Conservation (phyloP, 371 early-diverging fungal genomes). For the Encephalitozoon intestinalis region DNA sequence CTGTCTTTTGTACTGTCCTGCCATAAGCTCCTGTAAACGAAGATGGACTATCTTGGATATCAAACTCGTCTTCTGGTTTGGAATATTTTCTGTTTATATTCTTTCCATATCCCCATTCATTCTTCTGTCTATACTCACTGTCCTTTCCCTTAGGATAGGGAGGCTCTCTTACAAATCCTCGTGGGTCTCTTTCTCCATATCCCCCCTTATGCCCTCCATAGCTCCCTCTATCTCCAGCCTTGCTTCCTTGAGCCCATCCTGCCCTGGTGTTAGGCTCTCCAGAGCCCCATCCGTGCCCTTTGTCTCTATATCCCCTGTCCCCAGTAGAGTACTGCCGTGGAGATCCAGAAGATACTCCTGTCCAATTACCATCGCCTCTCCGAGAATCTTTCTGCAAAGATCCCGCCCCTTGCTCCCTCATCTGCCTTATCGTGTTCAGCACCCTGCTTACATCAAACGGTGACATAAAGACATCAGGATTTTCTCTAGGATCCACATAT, state of each 20-base stretch:
- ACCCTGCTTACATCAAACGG: slow-evolving; percentile 31
- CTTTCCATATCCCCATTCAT: neutral
- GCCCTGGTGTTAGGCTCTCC: neutral
- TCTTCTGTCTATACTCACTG: neutral
- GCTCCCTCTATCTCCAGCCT: neutral
- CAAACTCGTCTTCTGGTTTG: neutral
- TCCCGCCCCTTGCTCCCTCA: neutral
- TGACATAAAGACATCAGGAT: slow-evolving; percentile 23
- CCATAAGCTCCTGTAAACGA: neutral
- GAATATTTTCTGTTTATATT: neutral
- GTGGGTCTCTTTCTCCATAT: neutral
- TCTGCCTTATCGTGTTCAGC: neutral
- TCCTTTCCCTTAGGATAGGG: neutral
- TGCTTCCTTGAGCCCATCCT: neutral
- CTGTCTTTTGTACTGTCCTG: neutral
- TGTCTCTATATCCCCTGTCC: neutral
- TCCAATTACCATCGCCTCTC: neutral
- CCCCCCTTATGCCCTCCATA: neutral
- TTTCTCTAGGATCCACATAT: slow-evolving; percentile 12
- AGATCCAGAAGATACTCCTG: neutral
- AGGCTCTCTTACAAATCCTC: neutral
- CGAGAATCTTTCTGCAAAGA: neutral
- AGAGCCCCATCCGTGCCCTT: neutral
- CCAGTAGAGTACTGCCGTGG: neutral
- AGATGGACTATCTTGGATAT: slow-evolving; percentile 3